Percentiles rank a stretch among this genome's conserved stretches.
Conservation (phyloP, 139 green algal genomes). For the Klebsormidium nitens region DNA sequence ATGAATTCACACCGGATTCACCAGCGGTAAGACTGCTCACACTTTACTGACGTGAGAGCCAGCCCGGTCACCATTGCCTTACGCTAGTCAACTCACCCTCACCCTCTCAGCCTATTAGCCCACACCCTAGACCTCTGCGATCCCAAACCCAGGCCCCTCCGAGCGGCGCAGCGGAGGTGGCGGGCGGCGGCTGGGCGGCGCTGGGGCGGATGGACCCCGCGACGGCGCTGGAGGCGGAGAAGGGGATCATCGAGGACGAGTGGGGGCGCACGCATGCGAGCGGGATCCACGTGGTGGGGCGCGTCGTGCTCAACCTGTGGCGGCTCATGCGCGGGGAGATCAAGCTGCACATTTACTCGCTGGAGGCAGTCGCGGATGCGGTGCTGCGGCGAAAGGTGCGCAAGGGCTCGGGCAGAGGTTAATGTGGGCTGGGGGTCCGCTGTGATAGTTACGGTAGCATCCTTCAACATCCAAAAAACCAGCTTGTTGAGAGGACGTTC, state of each 20-base stretch:
- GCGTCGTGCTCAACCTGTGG: constrained; percentile 95
- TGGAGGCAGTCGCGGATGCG: constrained; percentile 67
- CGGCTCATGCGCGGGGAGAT: constrained; percentile 63
- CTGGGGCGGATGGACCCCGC: too few relatives aligned
- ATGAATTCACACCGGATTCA: too few relatives aligned
- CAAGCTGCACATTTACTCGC: constrained; percentile 73
- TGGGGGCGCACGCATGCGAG: constrained; percentile 66
- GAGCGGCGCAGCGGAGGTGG: constrained; percentile 31
- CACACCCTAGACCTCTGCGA: not conserved
- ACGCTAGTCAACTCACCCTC: too few relatives aligned
- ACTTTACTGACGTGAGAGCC: too few relatives aligned
- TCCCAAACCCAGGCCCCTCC: not conserved
- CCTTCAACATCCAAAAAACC: too few relatives aligned
- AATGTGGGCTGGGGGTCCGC: too few relatives aligned
- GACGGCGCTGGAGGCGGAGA: too few relatives aligned
- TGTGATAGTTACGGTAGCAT: too few relatives aligned
- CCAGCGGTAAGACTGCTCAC: too few relatives aligned
- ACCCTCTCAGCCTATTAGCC: not conserved
- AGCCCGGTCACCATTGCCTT: too few relatives aligned
- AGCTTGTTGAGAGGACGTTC: too few relatives aligned
- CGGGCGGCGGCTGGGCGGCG: not conserved
- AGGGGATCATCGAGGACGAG: constrained; percentile 55
- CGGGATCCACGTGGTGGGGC: constrained; percentile 58
- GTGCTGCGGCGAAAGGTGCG: constrained; percentile 81
- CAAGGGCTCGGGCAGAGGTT: too few relatives aligned